These are phyloP conservation scores for Uncinocarpus reesii DNA, from an alignment of 2,329 filamentous ascomycete genomes.

Conservation along the genomic window DNA sequence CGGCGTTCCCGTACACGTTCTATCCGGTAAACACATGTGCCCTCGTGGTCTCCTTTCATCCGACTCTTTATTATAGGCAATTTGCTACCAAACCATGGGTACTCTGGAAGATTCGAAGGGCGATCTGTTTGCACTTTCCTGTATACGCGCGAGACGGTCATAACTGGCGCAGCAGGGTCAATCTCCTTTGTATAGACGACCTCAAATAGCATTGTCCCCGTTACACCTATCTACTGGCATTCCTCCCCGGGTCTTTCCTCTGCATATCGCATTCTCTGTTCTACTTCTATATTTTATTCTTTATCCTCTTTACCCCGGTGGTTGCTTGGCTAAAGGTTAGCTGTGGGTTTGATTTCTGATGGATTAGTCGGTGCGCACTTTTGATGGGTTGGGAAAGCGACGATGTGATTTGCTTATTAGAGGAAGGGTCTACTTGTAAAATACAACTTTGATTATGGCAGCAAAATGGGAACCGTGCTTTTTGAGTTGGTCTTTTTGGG, in stretches of 20 bases:
- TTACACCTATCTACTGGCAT: not conserved
- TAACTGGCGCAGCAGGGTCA: slow-evolving; percentile 7
- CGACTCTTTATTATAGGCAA: slow-evolving; percentile 1
- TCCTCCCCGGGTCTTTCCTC: not conserved
- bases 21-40: slow-evolving; percentile 3
- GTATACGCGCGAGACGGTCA: slow-evolving; percentile 4
- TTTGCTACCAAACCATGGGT: slow-evolving; percentile 4
- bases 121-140: not conserved
- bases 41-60: not conserved
- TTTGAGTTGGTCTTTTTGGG: too few relatives aligned
- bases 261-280: not conserved
- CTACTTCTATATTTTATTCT: not conserved
- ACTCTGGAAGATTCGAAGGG: not conserved
- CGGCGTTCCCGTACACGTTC: slow-evolving; percentile 2
- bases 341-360: slow-evolving; percentile 6
- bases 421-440: slow-evolving; percentile 8
- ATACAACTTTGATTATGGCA: slow-evolving; percentile 7
- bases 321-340: slow-evolving; percentile 1
- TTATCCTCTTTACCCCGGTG: not conserved
- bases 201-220: slow-evolving; percentile 5
- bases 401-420: slow-evolving; percentile 9
- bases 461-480: slow-evolving; percentile 7
- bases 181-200: slow-evolving; percentile 11
- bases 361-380: slow-evolving; percentile 4
- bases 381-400: slow-evolving; percentile 7